phyloP scores from a whole-genome alignment of 2,329 filamentous ascomycete genomes.

The Fusarium poae region DNA sequence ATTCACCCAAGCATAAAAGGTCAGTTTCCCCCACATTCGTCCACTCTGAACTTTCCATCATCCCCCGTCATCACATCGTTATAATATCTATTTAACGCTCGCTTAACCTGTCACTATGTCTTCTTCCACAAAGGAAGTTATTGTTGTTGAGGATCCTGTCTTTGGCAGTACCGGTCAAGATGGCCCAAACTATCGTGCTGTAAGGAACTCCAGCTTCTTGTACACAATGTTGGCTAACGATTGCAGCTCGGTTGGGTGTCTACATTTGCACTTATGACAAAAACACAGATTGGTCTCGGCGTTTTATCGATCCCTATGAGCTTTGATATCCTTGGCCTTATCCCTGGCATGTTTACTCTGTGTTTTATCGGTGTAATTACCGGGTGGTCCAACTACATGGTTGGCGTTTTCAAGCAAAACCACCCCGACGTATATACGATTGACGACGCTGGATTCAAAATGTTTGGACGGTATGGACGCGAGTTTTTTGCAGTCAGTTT shows the following conservation, averaged over 20 bases:
- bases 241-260: conserved; percentile 57
- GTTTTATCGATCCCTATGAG: conserved; percentile 63
- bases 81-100: too few species aligned
- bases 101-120: too few species aligned
- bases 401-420: conserved; percentile 64
- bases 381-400: conserved; percentile 63
- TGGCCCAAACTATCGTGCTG: conserved; percentile 51
- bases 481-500: conserved; percentile 56
- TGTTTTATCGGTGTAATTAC: conserved; percentile 58
- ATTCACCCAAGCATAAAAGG: conserved; percentile 1
- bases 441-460: conserved; percentile 62
- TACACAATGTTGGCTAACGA: conserved; percentile 3
- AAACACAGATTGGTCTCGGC: conserved; percentile 60
- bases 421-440: conserved; percentile 66
- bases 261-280: conserved; percentile 60
- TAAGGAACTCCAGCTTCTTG: conserved; percentile 15
- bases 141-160: too few species aligned
- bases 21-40: too few species aligned
- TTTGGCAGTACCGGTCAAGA: conserved; percentile 44
- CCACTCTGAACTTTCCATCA: too few species aligned
- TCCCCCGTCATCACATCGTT: too few species aligned
- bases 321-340: conserved; percentile 61
- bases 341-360: conserved; percentile 63
- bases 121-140: too few species aligned
- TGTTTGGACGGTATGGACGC: conserved; percentile 61